These are phyloP conservation scores for Starmerella bombi DNA, from an alignment of 805 yeast genomes.

Conservation along the genomic window DNA sequence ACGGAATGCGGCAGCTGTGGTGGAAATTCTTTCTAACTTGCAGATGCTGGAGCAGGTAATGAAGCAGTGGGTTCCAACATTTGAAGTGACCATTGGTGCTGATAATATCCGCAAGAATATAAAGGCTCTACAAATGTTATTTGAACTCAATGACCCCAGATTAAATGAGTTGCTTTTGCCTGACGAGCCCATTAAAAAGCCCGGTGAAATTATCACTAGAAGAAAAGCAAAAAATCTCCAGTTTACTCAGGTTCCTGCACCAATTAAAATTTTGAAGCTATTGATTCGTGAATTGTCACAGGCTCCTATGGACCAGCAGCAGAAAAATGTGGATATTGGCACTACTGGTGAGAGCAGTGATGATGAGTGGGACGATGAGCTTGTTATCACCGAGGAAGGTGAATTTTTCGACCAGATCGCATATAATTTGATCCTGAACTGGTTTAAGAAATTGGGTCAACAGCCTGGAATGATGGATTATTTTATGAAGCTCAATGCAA, in stretches of 20 bases:
- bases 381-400: constrained; percentile 19
- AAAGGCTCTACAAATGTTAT: constrained; percentile 59
- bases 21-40: constrained; percentile 41
- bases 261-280: constrained; percentile 58
- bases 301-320: constrained; percentile 34
- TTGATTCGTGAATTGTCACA: constrained; percentile 50
- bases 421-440: constrained; percentile 20
- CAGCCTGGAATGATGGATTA: constrained; percentile 12
- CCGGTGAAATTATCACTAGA: constrained; percentile 59
- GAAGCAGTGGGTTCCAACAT: constrained; percentile 72
- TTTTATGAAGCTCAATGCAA: constrained; percentile 13
- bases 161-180: constrained; percentile 46
- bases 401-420: constrained; percentile 20
- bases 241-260: constrained; percentile 54
- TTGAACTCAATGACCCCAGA: constrained; percentile 41
- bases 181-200: constrained; percentile 55
- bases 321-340: constrained; percentile 21
- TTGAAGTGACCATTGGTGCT: constrained; percentile 68
- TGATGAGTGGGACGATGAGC: constrained; percentile 32
- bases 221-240: constrained; percentile 58
- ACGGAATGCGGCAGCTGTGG: constrained; percentile 46
- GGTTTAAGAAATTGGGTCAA: constrained; percentile 21
- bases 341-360: constrained; percentile 25
- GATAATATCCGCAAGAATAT: constrained; percentile 53
- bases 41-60: constrained; percentile 45